phyloP scores from a whole-genome alignment of 495 filamentous ascomycete genomes.

The Aspergillus cavernicola region DNA sequence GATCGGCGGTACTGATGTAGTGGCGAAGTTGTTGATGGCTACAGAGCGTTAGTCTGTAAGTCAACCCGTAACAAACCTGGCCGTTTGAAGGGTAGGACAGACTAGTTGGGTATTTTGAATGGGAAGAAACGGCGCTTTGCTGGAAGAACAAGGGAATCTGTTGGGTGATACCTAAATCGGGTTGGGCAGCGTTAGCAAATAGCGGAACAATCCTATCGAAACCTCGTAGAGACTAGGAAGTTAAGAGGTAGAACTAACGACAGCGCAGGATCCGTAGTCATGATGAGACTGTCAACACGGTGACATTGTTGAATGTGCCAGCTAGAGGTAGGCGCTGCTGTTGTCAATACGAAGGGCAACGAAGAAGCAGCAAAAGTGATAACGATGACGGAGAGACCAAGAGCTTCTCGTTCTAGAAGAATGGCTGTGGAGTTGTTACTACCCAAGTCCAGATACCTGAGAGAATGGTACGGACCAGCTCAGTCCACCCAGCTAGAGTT shows the following conservation, averaged over 20 bases:
- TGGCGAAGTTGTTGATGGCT: constrained; percentile 94
- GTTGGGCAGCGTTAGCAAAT: constrained; percentile 13
- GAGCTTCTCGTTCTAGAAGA: constrained; percentile 7
- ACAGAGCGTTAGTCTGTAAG: constrained; percentile 17
- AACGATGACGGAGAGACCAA: constrained; percentile 3
- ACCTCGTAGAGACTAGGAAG: background rate
- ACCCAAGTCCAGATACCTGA: constrained; percentile 1
- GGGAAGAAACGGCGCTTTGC: constrained; percentile 72
- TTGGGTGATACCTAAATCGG: constrained; percentile 50
- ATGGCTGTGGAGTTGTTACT: background rate
- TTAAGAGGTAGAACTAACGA: constrained; percentile 26
- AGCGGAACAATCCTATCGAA: constrained; percentile 3
- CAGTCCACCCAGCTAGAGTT: background rate
- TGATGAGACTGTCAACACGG: constrained; percentile 31
- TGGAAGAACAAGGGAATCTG: constrained; percentile 56
- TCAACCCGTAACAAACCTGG: constrained; percentile 2
- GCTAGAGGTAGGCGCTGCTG: constrained; percentile 9
- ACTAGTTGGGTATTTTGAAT: constrained; percentile 70
- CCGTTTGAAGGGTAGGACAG: constrained; percentile 28
- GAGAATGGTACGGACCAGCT: background rate
- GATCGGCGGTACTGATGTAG: constrained; percentile 75
- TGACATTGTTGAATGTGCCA: constrained; percentile 32
- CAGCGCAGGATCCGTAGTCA: constrained; percentile 44
- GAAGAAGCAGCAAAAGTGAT: background rate
- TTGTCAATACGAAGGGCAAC: constrained; percentile 10